phyloP scores from a whole-genome alignment of 441 rosid genomes.

The Pelargonium fulgidum region DNA sequence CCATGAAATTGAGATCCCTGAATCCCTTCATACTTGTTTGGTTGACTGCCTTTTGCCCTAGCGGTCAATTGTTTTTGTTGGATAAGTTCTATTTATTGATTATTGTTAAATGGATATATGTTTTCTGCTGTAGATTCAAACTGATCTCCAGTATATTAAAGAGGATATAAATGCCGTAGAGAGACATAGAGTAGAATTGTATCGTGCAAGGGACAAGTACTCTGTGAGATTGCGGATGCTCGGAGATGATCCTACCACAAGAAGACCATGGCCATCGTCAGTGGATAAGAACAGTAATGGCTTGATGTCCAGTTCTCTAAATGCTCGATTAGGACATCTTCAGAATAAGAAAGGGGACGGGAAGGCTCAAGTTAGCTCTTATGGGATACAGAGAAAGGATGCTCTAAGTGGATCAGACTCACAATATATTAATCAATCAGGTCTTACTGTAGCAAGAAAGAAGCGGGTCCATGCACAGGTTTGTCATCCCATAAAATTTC shows the following conservation, averaged over 20 bases:
- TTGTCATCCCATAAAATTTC: constrained; percentile 22
- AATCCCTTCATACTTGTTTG: background rate
- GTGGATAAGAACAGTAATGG: constrained; percentile 50
- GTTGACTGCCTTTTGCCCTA: background rate
- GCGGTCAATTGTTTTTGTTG: background rate
- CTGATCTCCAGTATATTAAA: constrained; percentile 80
- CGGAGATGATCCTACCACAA: constrained; percentile 67
- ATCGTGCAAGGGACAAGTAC: constrained; percentile 73
- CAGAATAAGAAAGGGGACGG: constrained; percentile 61
- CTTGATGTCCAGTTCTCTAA: constrained; percentile 45
- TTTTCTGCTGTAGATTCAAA: constrained; percentile 49
- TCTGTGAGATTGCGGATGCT: constrained; percentile 77
- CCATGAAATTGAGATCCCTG: background rate
- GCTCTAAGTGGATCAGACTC: constrained; percentile 59
- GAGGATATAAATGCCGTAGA: constrained; percentile 90
- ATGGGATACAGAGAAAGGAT: constrained; percentile 70
- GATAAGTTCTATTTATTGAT: background rate
- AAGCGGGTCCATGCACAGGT: constrained; percentile 93
- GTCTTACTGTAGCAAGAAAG: constrained; percentile 65
- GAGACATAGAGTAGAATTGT: constrained; percentile 78
- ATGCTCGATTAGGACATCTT: constrained; percentile 50
- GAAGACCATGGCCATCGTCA: constrained; percentile 59
- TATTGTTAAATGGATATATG: constrained; percentile 9
- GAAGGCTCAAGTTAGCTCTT: constrained; percentile 57
- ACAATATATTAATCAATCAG: constrained; percentile 59